Base-by-base conservation (phyloP, 1,284 basidiomycete genomes). In the Leccinum pachyderme region DNA sequence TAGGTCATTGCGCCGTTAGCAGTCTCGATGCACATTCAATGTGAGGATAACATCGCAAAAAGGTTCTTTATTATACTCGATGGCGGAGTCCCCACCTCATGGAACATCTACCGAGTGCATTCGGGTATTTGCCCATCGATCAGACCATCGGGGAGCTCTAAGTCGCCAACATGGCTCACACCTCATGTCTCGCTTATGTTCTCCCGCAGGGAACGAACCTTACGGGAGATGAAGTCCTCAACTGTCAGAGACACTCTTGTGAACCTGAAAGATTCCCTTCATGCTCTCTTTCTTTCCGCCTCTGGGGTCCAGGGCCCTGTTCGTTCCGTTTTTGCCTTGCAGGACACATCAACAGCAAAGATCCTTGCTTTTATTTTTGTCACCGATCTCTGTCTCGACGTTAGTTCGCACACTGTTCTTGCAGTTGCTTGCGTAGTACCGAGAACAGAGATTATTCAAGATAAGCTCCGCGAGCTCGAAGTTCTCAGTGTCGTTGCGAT, bases 361-460 rank as follows among this genome's bases (percentile, higher is more conserved):
- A 24, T 60, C 27, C 65, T 77, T 53, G 72, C 72, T 0, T 15
- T 78, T 70, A 63, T 81, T 39, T 73, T 81, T 59, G 62, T 80
- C 27, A 68, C 68, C 24, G 66, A 67, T 8, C 51, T 81, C 32
- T 68, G 77, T 1, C 63, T 79, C 41, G 82, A 83, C 53, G 56
- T 77, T 9, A 59, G 67, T 0, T 73, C 74, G 0, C 74, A 80
- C 53, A 79, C 79, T 5, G 55, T 81, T 0, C 67, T 82, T 4
- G 68, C 66, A 18, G 81, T 82, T 56, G 70, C 69, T 0, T 80
- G 69, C 59, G 69, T 79, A 1, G 64, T 79, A 2, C 75, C 79
- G 0, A 61, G 77, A 5, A 53, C 51, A 47, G 18, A n/a, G 5
- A 2, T 33, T 13, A 8, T 62, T 55, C 29, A 43, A 39, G 46